Base-by-base conservation (phyloP, 2,329 filamentous ascomycete genomes). In the Ascomycota sp. region DNA sequence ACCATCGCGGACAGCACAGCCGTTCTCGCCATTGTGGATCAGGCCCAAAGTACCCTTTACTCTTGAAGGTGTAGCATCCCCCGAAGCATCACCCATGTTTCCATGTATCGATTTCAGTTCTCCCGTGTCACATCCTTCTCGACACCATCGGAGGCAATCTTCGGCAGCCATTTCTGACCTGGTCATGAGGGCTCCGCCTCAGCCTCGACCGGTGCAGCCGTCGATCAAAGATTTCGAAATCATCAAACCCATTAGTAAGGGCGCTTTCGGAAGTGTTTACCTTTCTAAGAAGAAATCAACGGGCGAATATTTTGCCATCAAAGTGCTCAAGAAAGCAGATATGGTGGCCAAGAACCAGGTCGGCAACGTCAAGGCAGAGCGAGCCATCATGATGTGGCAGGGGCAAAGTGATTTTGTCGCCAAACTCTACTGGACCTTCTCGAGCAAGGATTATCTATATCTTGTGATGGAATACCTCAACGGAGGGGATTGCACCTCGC, bases 351-450 rank as follows among this genome's bases (percentile, higher is more conserved):
- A 98, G 55, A 98, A 98, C 50, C 89, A 98, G 49, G 85, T 98
- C 41, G 93, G 89, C 40, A 98, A 98, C 46, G 89, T 98, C 45
- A 95, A 98, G 54, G 89, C 91, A 7, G 89, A 98, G 54, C 71
- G 89, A 40, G 91, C 91, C 15, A 98, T 98, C 47, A 95, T 98
- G 89, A 98, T 98, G 89, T 95, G 89, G 81, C 89, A 98, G 56
- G 89, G 89, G 15, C 83, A 95, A 52, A 98, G 91, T 50, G 89
- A 98, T 35, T 98, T 98, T 49, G 89, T 98, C 33, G 89, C 89
- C 19, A 98, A 98, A 57, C 65, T 98, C 9, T 98, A 95, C 56
- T 98, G 91, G 91, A 98, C 89, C 0, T 98, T 98, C 46, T 93
- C 89, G 4, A 98, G 86, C 63, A 98, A 98, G 47, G 89, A 98